Base-by-base conservation (phyloP, 2,329 filamentous ascomycete genomes). In the Talaromyces sp. region DNA sequence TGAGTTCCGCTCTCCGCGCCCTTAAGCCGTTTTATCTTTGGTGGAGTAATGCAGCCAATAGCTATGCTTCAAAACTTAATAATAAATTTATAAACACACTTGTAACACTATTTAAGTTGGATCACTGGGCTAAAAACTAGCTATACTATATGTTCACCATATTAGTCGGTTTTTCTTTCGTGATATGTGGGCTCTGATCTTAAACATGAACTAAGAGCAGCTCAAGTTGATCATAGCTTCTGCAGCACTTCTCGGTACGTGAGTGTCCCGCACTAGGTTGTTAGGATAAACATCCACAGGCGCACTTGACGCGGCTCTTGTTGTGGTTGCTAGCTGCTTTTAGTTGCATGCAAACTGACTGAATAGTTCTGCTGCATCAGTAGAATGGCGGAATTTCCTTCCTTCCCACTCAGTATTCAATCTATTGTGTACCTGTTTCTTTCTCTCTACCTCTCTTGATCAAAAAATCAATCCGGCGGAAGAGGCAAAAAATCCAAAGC, bases 401-500 rank as follows among this genome's bases (percentile, higher is more conserved):
- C 13, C 13, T 37, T 37, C 13, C 13, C 35, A 37, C 11, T 3
- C 35, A 13, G 35, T 37, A 13, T 13, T 37, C 35, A 37, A 13
- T 13, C 35, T 37, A 13, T 37, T 37, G 9, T 13, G 9, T 11
- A 37, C 35, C 35, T 11, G 13, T 37, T 37, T 37, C 35, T 37
- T 11, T 31, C 27, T 31, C 9, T 35, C 4, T 35, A n/a, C 22
- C 22, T 22, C 22, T 22, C 22, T 22, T 11, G 7, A 56, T 37
- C 9, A 13, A 19, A 5, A 17, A 6, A 63, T 78, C 75, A 78
- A 62, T 77, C 77, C 37, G 75, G 72, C 1, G 74, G 67, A 57
- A 70, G 67, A 3, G 69, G 69, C 52, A 73, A 69, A 19, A 78
- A 59, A 66, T 73, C 72, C 50, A 79, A 66, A 2, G 76, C 77